Conservation (phyloP, 768 basidiomycete genomes). For the Phaeotremella skinneri region DNA sequence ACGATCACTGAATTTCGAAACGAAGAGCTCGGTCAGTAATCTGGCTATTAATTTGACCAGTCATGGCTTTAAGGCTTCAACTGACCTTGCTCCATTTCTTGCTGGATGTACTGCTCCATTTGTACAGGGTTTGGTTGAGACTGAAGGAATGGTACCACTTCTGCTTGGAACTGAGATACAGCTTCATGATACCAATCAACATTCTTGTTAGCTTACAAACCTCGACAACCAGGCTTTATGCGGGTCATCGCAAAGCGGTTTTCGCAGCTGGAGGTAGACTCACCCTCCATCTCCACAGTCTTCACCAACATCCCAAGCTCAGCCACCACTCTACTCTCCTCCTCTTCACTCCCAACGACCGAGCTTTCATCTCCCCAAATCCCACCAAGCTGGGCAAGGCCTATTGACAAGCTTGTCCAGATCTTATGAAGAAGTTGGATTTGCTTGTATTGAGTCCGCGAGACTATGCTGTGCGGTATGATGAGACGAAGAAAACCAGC, state of each 20-base stretch:
- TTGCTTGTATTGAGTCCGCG: conserved; percentile 26
- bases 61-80: conserved; percentile 12
- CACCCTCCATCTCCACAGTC: conserved; percentile 35
- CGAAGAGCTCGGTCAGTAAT: background rate
- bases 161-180: conserved; percentile 3
- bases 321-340: conserved; percentile 10
- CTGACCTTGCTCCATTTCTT: conserved; percentile 19
- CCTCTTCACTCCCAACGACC: conserved; percentile 5
- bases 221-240: no score
- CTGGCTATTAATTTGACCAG: background rate
- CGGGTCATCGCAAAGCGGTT: conserved; percentile 1
- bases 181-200: conserved; percentile 3
- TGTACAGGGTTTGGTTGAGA: background rate
- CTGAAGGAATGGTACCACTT: conserved; percentile 13
- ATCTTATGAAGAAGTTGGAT: conserved; percentile 29
- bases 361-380: conserved; percentile 24
- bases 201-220: no score
- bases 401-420: conserved; percentile 32
- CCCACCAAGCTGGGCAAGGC: conserved; percentile 34
- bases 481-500: background rate
- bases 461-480: background rate
- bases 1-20: conserved; percentile 23
- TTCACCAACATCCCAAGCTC: conserved; percentile 11
- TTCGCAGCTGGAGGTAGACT: conserved; percentile 1
- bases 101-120: conserved; percentile 3